Conservation (phyloP, 2,329 filamentous ascomycete species). For the Xylariaceae sp. region DNA sequence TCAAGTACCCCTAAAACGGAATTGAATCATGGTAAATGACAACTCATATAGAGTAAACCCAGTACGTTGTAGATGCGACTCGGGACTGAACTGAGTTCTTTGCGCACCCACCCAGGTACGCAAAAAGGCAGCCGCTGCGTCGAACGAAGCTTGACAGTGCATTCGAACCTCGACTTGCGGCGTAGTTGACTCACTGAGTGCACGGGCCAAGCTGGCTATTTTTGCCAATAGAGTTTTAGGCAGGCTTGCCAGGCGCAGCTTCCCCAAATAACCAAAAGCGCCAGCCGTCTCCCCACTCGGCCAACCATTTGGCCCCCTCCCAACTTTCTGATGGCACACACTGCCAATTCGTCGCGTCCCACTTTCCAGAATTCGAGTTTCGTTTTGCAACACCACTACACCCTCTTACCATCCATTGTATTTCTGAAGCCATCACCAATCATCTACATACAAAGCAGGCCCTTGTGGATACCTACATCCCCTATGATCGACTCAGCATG, state of each 20-base stretch:
- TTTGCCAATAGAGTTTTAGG: no score
- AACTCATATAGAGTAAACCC: no score
- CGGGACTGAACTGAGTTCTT: neutral
- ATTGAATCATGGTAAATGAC: no score
- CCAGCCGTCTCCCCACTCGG: neutral
- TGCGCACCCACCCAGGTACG: neutral
- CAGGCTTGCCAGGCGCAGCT: no score
- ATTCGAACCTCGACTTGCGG: no score
- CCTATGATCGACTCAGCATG: constrained; percentile 29
- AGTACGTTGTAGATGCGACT: no score
- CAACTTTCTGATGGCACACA: constrained; percentile 5
- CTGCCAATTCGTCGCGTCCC: neutral
- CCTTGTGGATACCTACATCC: no score
- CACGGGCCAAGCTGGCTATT: neutral
- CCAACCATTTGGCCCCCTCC: constrained; percentile 5
- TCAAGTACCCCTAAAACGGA: no score
- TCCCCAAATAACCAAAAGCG: neutral
- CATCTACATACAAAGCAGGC: no score
- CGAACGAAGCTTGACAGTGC: no score
- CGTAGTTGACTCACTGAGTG: neutral
- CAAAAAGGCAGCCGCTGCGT: no score
- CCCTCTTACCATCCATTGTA: constrained; percentile 7
- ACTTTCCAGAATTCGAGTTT: constrained; percentile 1
- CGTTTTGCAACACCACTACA: constrained; percentile 14
- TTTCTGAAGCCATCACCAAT: neutral